Base-by-base conservation (phyloP, 306 rosid species). In the Neltuma alba region DNA sequence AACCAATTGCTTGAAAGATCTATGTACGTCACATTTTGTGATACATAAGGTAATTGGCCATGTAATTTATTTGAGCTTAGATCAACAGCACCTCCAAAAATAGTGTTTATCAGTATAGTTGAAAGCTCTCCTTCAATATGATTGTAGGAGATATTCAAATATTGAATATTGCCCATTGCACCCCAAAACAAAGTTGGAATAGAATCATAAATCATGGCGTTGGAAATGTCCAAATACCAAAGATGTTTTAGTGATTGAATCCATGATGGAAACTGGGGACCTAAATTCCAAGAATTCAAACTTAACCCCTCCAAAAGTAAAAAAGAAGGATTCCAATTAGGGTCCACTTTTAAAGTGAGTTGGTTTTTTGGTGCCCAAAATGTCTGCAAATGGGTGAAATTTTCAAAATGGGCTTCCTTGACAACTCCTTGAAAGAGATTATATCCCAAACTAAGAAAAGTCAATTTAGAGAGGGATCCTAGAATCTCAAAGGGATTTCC, bases 261-360 rank as follows among this genome's bases (percentile, higher is more conserved):
- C 87, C 87, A 80, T 7, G 18, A 4, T 0, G 87, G 84, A 72
- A 80, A 80, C 10, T 23, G 4, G 1, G 82, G 82, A 36, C 84
- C 87, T 34, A 76, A 8, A 20, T 70, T 47, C 71, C 79, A 84
- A 3, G 76, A 76, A 0, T 7, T 3, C 20, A 76, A 11, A 0
- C 0, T 0, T 41, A 84, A 50, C 0, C 0, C 1, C 30, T 0
- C 0, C 3, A 0, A 1, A 0, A 25, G 8, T 40, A 54, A 76
- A 64, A 80, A 80, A 41, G 76, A 16, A 44, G 84, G 84, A 20
- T n/a, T 42, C 76, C 82, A 84, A 34, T 50, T 38, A 1, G 48
- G 55, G 13, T 41, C 23, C 1, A 72, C 69, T 7, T 72, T 31
- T 34, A 75, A 50, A 37, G 63, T 81, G 23, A 74, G 33, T 6